These are phyloP conservation scores for Sorghum bicolor DNA, from an alignment of 176 grass and related monocot species.

Conservation along the genomic window DNA sequence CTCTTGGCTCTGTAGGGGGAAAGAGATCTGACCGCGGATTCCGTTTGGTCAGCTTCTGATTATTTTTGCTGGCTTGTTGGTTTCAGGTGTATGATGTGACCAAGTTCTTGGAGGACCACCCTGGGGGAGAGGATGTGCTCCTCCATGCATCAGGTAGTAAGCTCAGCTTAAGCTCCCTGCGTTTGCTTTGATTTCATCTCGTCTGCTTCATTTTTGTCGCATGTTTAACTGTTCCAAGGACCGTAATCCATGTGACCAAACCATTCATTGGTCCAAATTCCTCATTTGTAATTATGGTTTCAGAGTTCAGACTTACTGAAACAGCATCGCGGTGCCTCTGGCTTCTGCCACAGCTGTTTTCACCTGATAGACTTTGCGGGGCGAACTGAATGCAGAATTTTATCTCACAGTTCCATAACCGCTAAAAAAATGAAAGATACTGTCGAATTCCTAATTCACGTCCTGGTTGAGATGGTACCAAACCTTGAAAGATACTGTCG, in stretches of 20 bases:
- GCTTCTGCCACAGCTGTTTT: not conserved
- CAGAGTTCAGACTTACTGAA: not conserved
- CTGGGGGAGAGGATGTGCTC: slow-evolving; percentile 72
- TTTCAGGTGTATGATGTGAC: slow-evolving; percentile 84
- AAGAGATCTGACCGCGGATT: slow-evolving; percentile 5
- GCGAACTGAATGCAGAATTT: not conserved
- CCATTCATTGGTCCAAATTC: not conserved
- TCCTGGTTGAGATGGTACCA: not conserved
- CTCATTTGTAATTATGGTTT: not conserved
- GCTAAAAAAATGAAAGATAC: not conserved
- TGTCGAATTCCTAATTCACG: not conserved
- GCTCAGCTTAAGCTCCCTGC: not conserved
- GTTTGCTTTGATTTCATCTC: not conserved
- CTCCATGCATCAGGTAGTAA: slow-evolving; percentile 65
- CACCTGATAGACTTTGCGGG: not conserved
- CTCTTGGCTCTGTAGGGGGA: not conserved
- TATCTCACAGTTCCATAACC: not conserved
- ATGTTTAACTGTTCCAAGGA: not conserved
- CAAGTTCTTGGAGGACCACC: slow-evolving; percentile 79
- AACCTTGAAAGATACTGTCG: not conserved
- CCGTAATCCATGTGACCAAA: not conserved
- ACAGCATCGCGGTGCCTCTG: not conserved
- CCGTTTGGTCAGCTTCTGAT: not conserved
- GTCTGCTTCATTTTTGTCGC: not conserved
- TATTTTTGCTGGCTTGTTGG: not conserved